Evolutionary conservation across 306 rosid genomes (phyloP), one percentile per base, ranked within the genome.

Genomic region (Vigna trinervia): DNA sequence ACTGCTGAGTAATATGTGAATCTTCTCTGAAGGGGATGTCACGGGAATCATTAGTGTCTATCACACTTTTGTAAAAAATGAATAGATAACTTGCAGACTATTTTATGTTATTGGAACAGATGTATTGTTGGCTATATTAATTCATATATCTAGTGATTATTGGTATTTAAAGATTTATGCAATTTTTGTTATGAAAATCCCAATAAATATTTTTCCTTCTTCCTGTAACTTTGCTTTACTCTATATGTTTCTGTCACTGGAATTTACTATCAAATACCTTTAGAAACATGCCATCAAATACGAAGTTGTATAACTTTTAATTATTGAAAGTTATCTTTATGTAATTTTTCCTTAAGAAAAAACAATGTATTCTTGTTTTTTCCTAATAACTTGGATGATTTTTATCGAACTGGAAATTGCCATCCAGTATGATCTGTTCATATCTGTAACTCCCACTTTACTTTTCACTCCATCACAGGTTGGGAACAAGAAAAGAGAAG

Each of bases 401-500:
- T 64, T 5, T 43, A 54, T 19, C 43, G 17, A 52, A 47, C 36
- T 67, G 73, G 50, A 36, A 46, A 57, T 69, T 59, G 43, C 11
- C 12, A 8, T 69, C 30, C 17, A 60, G 61, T n/a, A 36, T 59
- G 20, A 12, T 46, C 20, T 12, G 15, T 68, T 67, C 59, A 75
- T 8, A 50, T 48, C 1, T 36, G 19, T 12, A 43, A 46, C 8
- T 52, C 12, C 12, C 3, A 20, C 48, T 68, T 60, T 19, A 61
- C 73, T 53, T 66, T 30, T 30, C 8, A 36, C 80, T 58, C 51
- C 61, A 54, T 83, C 69, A 11, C 85, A 91, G 93, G 93, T 60
- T 89, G 85, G 86, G 88, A 85, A 85, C 93, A 7, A 80, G 90
- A 53, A 71, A 84, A 60, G 93, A 91, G 90, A 84, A 82, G 85